phyloP scores from a whole-genome alignment of 1,284 basidiomycete genomes.

The Sanghuangporus baumii region DNA sequence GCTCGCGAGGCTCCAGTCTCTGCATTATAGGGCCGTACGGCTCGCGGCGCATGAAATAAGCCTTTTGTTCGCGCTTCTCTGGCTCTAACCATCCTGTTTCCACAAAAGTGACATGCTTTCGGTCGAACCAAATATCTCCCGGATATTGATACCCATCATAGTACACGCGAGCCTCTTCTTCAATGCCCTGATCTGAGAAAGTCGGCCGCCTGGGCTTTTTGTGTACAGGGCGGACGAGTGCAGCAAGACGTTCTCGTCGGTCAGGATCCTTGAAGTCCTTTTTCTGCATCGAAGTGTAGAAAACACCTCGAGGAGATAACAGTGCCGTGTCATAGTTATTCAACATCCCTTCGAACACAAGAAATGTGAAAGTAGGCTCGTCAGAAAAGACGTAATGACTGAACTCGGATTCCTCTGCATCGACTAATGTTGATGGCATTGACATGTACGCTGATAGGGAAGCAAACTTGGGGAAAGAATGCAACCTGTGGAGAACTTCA shows the following conservation, averaged over 20 bases:
- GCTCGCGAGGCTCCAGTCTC: conserved; percentile 13
- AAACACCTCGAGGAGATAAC: conserved; percentile 11
- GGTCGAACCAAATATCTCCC: conserved; percentile 14
- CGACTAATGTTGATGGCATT: conserved; percentile 1
- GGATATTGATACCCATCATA: conserved; percentile 1
- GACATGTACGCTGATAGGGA: conserved; percentile 12
- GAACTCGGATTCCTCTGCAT: conserved; percentile 17
- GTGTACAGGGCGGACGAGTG: conserved; percentile 1
- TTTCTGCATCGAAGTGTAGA: conserved; percentile 10
- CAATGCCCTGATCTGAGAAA: conserved; percentile 12
- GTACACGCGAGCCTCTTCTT: conserved; percentile 6
- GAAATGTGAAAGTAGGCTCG: conserved; percentile 16
- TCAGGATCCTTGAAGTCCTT: neutral
- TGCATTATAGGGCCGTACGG: conserved; percentile 13
- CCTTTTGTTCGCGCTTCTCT: conserved; percentile 15
- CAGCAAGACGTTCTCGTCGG: neutral
- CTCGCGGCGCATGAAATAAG: conserved; percentile 17
- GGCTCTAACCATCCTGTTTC: conserved; percentile 17
- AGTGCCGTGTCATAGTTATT: conserved; percentile 13
- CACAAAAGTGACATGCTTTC: conserved; percentile 8
- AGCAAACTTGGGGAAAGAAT: conserved; percentile 16
- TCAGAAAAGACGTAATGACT: conserved; percentile 17
- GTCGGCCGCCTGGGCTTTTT: neutral
- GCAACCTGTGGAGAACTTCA: conserved; percentile 13
- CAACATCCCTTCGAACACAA: conserved; percentile 16